phyloP scores from a whole-genome alignment of 441 rosid genomes.

The Erysimum cheiri region DNA sequence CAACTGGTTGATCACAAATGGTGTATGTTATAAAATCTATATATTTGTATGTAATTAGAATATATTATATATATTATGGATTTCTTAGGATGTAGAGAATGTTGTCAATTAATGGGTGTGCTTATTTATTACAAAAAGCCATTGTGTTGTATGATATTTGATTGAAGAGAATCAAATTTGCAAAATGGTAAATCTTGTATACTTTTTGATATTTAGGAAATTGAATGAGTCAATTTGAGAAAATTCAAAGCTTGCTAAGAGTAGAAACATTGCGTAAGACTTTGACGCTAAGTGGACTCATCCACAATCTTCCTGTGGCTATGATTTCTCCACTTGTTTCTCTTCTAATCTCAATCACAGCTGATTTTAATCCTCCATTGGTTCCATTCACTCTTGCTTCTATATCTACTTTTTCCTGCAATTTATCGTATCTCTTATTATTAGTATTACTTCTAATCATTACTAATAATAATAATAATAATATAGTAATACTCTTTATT shows the following conservation, averaged over 20 bases:
- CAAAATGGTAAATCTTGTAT: neutral
- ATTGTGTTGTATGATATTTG: slow-evolving; percentile 33
- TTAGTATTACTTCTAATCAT: neutral
- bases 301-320: slow-evolving; percentile 71
- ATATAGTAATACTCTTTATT: too few relatives aligned
- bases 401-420: slow-evolving; percentile 71
- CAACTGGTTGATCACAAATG: slow-evolving; percentile 4
- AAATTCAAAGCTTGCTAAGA: slow-evolving; percentile 53
- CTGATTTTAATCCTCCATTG: slow-evolving; percentile 54
- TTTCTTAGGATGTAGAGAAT: slow-evolving; percentile 37
- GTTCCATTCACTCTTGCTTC: slow-evolving; percentile 57
- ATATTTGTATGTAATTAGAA: slow-evolving; percentile 41
- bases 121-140: neutral
- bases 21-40: slow-evolving; percentile 27
- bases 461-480: neutral
- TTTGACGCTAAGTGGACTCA: slow-evolving; percentile 45
- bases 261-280: neutral
- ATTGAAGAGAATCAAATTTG: slow-evolving; percentile 37
- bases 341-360: slow-evolving; percentile 54
- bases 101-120: slow-evolving; percentile 7
- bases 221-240: neutral
- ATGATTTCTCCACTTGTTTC: slow-evolving; percentile 48
- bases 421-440: neutral
- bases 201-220: neutral
- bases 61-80: slow-evolving; percentile 26